Evolutionary conservation across 257 asterid genomes (phyloP), one percentile per base, ranked within the genome.

Genomic region (Rhazya stricta): DNA sequence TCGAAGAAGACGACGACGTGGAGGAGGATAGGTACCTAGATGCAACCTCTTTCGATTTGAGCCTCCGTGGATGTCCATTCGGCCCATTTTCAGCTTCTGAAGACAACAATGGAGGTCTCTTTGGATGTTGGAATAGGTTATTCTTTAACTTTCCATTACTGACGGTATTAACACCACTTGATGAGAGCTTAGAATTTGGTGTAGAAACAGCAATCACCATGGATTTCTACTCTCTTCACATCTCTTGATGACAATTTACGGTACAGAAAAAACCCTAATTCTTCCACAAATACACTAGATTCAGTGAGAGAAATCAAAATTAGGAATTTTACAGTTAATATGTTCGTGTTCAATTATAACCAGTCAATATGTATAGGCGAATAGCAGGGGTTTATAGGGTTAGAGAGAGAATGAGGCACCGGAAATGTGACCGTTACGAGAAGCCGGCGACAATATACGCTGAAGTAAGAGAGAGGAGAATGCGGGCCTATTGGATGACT

Each of bases 141-240:
- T 54, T 73, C 32, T 30, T 74, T 19, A 56, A 25, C 39, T 77
- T 70, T 46, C 76, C 72, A 72, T 15, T 68, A 62, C 12, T 39
- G 25, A 32, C 65, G 34, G 72, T 45, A 51, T 70, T 72, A 77
- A 67, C 76, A 2, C 56, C 67, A 42, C 42, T 69, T 62, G 88
- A 56, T 18, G 88, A 76, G 43, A 83, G 86, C 88, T 85, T 87
- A 58, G 88, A 86, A 56, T 86, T 84, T 23, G 90, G 89, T 66
- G 88, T 76, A n/a, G 86, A 77, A 29, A 86, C 89, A 57, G 91
- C 86, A 67, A 90, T 85, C 78, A 91, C 92, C 97, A 91, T 91
- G 74, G 68, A 75, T 71, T 73, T 72, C 54, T 54, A 62, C 61
- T 65, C 65, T 71, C 73, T 83, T 85, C 89, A 86, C 91, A 86